Percentiles rank a stretch among this genome's conserved stretches.
Conservation (phyloP, 768 basidiomycete genomes). For the Boletus pseudopeckii region DNA sequence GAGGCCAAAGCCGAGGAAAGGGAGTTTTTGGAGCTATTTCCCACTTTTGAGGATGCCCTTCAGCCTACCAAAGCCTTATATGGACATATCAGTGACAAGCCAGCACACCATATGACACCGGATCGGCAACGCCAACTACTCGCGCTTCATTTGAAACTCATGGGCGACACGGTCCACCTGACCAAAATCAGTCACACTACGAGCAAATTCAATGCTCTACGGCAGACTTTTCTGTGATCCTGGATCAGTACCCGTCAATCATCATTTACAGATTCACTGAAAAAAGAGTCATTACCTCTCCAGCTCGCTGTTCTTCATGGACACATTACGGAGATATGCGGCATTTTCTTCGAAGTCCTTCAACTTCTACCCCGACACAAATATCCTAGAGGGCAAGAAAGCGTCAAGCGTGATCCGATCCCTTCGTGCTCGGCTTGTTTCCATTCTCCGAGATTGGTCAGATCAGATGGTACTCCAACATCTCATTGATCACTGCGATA, state of each 20-base stretch:
- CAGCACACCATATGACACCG: constrained; percentile 28
- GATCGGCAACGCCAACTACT: constrained; percentile 37
- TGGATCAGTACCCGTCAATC: constrained; percentile 31
- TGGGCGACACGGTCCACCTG: constrained; percentile 17
- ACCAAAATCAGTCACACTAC: not conserved
- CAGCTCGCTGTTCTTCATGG: constrained; percentile 50
- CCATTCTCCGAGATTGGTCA: constrained; percentile 80
- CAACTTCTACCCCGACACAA: constrained; percentile 82
- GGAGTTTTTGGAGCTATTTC: constrained; percentile 85
- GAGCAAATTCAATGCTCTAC: constrained; percentile 32
- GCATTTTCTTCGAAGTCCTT: constrained; percentile 32
- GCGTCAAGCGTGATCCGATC: constrained; percentile 48
- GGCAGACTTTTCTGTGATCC: constrained; percentile 32
- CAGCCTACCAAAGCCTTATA: constrained; percentile 19
- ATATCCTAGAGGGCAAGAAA: constrained; percentile 66
- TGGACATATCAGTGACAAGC: not conserved
- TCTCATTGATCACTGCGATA: constrained; percentile 66
- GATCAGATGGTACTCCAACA: constrained; percentile 97
- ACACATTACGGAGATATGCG: constrained; percentile 34
- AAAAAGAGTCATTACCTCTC: constrained; percentile 48
- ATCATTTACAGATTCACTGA: constrained; percentile 42
- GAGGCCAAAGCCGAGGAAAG: constrained; percentile 78
- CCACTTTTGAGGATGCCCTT: constrained; percentile 67
- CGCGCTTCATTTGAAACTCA: constrained; percentile 47
- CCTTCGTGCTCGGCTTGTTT: constrained; percentile 51